A percentile compares a stretch with the other conserved stretches of the same genome.
Conservation (phyloP, 495 filamentous ascomycete species). For the Venustampulla echinocandica region DNA sequence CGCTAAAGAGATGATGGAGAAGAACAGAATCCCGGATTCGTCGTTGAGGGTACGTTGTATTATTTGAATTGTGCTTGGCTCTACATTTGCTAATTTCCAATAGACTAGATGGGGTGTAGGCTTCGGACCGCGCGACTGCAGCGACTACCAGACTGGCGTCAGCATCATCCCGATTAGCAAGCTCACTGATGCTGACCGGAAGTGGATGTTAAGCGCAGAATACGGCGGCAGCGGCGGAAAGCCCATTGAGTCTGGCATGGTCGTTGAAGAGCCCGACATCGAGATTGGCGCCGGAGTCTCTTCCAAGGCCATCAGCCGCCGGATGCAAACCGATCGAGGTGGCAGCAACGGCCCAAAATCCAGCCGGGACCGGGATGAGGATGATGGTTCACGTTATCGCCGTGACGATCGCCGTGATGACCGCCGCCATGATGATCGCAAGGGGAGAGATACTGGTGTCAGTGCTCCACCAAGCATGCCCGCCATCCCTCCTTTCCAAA, state of each 20-base stretch:
- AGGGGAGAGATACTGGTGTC: constrained; percentile 21
- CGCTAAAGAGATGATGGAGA: constrained; percentile 90
- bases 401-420: constrained; percentile 29
- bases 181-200: constrained; percentile 89
- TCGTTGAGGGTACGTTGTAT: constrained; percentile 60
- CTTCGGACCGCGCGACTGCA: constrained; percentile 94
- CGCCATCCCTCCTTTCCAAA: constrained; percentile 13
- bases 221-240: constrained; percentile 87
- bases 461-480: constrained; percentile 18
- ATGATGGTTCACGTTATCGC: constrained; percentile 37
- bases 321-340: constrained; percentile 69
- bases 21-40: constrained; percentile 59
- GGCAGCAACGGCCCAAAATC: constrained; percentile 68
- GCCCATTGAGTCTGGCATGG: constrained; percentile 70
- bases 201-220: constrained; percentile 94
- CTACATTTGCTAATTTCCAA: constrained; percentile 22
- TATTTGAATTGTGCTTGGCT: background rate
- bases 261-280: constrained; percentile 95
- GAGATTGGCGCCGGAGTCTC: constrained; percentile 96
- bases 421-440: constrained; percentile 34
- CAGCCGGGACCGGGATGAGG: constrained; percentile 46
- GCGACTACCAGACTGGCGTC: constrained; percentile 85
- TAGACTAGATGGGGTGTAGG: constrained; percentile 96
- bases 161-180: constrained; percentile 88
- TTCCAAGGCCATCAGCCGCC: constrained; percentile 84